A percentile compares a stretch with the other conserved stretches of the same genome.
Conservation (phyloP, 1,284 basidiomycete genomes). For the Chiua sp. region DNA sequence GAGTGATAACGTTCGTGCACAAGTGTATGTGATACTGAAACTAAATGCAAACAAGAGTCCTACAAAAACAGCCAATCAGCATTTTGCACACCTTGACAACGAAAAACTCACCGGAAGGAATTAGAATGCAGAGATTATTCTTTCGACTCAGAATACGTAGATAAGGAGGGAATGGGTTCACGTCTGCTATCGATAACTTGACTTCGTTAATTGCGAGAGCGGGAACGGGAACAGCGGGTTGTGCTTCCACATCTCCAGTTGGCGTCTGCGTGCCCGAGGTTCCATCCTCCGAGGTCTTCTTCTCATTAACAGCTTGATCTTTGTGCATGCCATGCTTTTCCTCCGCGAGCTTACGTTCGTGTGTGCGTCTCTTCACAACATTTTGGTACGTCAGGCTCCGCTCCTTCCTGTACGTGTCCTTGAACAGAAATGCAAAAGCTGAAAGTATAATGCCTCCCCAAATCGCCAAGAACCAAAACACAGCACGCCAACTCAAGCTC, state of each 20-base stretch:
- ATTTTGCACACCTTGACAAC: background rate
- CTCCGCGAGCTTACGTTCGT: background rate
- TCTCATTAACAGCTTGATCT: slow-evolving; percentile 14
- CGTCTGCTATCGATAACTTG: slow-evolving; percentile 24
- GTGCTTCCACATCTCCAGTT: slow-evolving; percentile 27
- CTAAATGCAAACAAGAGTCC: slow-evolving; percentile 73
- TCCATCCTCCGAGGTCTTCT: background rate
- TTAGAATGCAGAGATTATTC: slow-evolving; percentile 25
- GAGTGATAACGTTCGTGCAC: slow-evolving; percentile 68
- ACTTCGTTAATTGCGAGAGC: slow-evolving; percentile 41
- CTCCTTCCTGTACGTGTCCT: slow-evolving; percentile 82
- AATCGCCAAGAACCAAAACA: slow-evolving; percentile 84
- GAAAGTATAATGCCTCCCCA: slow-evolving; percentile 61
- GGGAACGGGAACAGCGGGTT: slow-evolving; percentile 3
- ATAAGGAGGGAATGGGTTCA: slow-evolving; percentile 32
- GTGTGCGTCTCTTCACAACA: slow-evolving; percentile 45
- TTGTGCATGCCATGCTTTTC: slow-evolving; percentile 14
- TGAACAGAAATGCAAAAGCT: slow-evolving; percentile 72
- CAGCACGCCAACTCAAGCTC: slow-evolving; percentile 76
- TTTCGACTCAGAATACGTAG: slow-evolving; percentile 17
- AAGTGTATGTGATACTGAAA: slow-evolving; percentile 75
- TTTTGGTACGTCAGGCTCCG: slow-evolving; percentile 80
- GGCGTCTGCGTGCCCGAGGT: background rate
- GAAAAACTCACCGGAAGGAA: slow-evolving; percentile 22
- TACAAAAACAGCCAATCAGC: slow-evolving; percentile 46